Conservation (phyloP, 139 green algal genomes). For the Chlorella sp. region DNA sequence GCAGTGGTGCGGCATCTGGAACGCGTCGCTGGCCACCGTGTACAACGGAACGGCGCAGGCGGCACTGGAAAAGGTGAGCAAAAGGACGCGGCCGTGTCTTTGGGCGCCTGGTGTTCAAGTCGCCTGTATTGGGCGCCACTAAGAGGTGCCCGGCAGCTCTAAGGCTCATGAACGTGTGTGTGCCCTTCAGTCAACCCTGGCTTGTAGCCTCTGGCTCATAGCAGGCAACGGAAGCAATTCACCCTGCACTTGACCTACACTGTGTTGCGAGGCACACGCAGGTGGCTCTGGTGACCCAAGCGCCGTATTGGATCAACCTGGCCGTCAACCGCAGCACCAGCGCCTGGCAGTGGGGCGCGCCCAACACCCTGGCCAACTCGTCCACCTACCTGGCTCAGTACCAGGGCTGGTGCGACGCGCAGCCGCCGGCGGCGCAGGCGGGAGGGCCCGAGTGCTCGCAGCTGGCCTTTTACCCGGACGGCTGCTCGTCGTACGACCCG, state of each 20-base stretch:
- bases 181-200: no score
- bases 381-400: neutral
- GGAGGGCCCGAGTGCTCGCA: neutral
- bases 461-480: neutral
- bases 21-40: neutral
- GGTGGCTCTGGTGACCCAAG: neutral
- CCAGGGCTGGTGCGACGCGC: neutral
- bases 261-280: no score
- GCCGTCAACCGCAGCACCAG: neutral
- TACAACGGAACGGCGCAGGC: neutral
- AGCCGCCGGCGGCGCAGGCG: neutral
- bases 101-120: no score
- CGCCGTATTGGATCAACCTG: neutral
- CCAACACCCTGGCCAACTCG: neutral
- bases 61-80: neutral
- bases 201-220: no score
- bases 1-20: neutral
- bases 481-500: neutral
- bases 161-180: no score
- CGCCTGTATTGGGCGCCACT: no score
- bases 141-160: no score
- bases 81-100: no score
- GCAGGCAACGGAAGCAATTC: no score
- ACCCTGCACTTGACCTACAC: no score
- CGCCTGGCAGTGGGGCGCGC: neutral